Evolutionary conservation across 2,329 filamentous ascomycete species (phyloP).

Genomic region (Elsinoe arachidis): DNA sequence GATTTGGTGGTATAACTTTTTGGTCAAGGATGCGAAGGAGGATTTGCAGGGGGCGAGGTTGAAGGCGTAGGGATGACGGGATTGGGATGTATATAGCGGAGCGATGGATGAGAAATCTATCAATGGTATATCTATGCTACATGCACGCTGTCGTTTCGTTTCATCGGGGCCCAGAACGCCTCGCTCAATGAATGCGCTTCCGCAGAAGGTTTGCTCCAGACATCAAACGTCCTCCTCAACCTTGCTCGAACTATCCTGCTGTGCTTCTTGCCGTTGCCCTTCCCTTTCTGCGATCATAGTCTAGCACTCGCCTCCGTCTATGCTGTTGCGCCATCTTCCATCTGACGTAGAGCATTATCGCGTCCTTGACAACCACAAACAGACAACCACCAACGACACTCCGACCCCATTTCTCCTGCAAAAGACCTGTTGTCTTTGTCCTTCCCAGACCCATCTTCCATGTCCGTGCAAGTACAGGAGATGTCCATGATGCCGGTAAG

Average conservation of each 20-base stretch:
- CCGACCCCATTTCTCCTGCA: conserved; percentile 81
- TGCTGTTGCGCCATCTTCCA: conserved; percentile 44
- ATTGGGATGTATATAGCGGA: neutral
- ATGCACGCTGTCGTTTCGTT: neutral
- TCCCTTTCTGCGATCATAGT: conserved; percentile 27
- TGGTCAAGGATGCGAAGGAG: conserved; percentile 76
- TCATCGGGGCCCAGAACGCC: neutral
- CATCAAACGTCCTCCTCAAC: too few species aligned
- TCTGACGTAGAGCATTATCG: conserved; percentile 50
- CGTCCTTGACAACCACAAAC: conserved; percentile 75
- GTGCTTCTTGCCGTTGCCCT: neutral
- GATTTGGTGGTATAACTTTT: conserved; percentile 86
- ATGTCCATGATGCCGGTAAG: conserved; percentile 61
- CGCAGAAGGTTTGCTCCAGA: neutral
- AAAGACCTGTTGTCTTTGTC: conserved; percentile 50
- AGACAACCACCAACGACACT: conserved; percentile 82
- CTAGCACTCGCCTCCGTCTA: conserved; percentile 36
- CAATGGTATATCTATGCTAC: neutral
- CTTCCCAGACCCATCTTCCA: conserved; percentile 25
- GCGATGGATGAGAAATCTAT: neutral
- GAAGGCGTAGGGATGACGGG: conserved; percentile 48
- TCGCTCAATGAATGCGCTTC: neutral
- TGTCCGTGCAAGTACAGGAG: conserved; percentile 28
- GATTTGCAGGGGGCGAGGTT: conserved; percentile 65
- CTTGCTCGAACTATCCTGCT: neutral